phyloP scores from a whole-genome alignment of 495 filamentous ascomycete species.

The Pseudevernia furfuracea region DNA sequence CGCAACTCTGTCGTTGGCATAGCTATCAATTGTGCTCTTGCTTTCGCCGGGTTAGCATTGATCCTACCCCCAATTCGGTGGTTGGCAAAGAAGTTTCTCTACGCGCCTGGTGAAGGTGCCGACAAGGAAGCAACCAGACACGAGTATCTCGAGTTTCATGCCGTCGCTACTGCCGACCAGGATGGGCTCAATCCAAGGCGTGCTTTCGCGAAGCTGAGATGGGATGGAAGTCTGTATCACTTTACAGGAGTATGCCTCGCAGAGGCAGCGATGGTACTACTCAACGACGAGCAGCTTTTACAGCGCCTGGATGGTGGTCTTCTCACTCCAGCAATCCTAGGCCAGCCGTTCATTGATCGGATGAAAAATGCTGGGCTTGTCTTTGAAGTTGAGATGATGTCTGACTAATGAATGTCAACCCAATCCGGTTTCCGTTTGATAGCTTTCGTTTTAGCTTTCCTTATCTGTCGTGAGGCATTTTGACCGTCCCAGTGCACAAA shows the following conservation, averaged over 20 bases:
- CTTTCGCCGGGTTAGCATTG: conserved; percentile 43
- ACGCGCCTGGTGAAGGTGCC: conserved; percentile 62
- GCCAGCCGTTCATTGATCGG: conserved; percentile 66
- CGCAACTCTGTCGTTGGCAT: conserved; percentile 53
- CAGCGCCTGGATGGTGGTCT: conserved; percentile 59
- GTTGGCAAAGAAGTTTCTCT: conserved; percentile 47
- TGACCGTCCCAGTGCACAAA: neutral
- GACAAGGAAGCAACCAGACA: conserved; percentile 46
- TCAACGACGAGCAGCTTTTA: conserved; percentile 53
- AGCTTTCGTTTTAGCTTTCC: neutral
- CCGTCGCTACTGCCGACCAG: conserved; percentile 55
- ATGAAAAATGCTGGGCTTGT: conserved; percentile 41
- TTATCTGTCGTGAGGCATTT: neutral
- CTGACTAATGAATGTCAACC: neutral
- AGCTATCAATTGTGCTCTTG: conserved; percentile 48
- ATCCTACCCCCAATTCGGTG: conserved; percentile 47
- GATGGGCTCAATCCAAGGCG: conserved; percentile 37
- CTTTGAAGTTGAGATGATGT: conserved; percentile 21
- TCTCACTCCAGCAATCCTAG: conserved; percentile 76
- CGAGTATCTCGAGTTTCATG: conserved; percentile 58
- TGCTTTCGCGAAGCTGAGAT: conserved; percentile 53
- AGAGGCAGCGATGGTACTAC: conserved; percentile 63
- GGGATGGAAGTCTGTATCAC: conserved; percentile 56
- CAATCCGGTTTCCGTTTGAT: neutral
- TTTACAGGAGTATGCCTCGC: conserved; percentile 61